Conservation (phyloP, 768 basidiomycete genomes). For the Scleroderma citrinum region DNA sequence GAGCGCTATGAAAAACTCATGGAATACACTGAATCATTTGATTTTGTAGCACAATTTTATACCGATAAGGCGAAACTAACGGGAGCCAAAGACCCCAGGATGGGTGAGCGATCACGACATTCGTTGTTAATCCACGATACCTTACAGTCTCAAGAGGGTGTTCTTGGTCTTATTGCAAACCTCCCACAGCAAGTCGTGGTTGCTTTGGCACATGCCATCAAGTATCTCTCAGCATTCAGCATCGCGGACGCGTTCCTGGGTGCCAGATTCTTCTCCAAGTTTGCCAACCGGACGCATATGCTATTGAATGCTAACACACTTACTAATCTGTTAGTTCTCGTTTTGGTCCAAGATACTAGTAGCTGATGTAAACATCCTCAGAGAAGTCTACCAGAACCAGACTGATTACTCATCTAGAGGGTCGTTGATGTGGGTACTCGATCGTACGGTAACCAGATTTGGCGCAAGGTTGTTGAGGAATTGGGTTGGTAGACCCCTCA, state of each 20-base stretch:
- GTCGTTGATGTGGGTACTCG: constrained; percentile 79
- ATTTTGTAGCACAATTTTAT: constrained; percentile 60
- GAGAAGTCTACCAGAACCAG: constrained; percentile 89
- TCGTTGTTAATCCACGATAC: not conserved
- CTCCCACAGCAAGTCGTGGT: constrained; percentile 68
- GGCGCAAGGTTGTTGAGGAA: constrained; percentile 75
- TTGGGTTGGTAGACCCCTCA: constrained; percentile 85
- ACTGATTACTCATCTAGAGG: constrained; percentile 71
- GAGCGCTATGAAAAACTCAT: constrained; percentile 55
- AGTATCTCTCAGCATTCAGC: constrained; percentile 66
- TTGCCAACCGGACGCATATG: constrained; percentile 78
- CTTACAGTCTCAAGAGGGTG: constrained; percentile 37
- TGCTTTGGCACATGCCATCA: constrained; percentile 66
- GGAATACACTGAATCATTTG: constrained; percentile 66
- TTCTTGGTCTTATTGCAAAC: constrained; percentile 55
- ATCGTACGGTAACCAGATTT: constrained; percentile 84
- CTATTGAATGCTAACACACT: constrained; percentile 84
- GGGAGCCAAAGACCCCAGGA: constrained; percentile 33
- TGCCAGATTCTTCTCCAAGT: constrained; percentile 72
- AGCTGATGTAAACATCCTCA: constrained; percentile 15
- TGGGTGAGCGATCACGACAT: constrained; percentile 6
- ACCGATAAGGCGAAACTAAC: constrained; percentile 38
- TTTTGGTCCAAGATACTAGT: not conserved
- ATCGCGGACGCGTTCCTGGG: constrained; percentile 76
- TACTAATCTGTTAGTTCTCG: constrained; percentile 53